A percentile compares a stretch with the other conserved stretches of the same genome.
Evolutionary conservation across 2,329 filamentous ascomycete species (phyloP).

Genomic region (Xylariales sp.): DNA sequence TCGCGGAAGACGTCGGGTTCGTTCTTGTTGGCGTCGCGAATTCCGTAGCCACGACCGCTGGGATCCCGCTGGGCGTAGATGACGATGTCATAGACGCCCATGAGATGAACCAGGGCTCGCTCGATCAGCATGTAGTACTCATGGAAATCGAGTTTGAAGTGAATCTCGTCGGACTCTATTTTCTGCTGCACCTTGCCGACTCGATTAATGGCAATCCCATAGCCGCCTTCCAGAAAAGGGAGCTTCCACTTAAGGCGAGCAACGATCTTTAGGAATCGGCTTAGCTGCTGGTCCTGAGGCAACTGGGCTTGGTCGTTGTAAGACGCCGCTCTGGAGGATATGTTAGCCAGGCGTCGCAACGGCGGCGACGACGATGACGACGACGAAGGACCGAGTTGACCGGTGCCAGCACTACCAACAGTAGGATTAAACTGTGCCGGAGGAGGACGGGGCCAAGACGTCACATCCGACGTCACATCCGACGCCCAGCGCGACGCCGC

Average conservation of each 20-base stretch:
- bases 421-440: conserved; percentile 3
- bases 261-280: conserved; percentile 70
- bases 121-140: conserved; percentile 81
- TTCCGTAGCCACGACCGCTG: conserved; percentile 22
- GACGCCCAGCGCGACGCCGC: conserved; percentile 44
- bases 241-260: conserved; percentile 73
- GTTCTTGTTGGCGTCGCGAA: conserved; percentile 16
- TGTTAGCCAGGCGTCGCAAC: conserved; percentile 12
- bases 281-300: conserved; percentile 56
- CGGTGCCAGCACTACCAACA: not conserved
- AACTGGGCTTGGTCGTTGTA: conserved; percentile 29
- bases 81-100: conserved; percentile 71
- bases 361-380: not conserved
- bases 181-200: conserved; percentile 51
- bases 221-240: conserved; percentile 67
- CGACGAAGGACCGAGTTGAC: not conserved
- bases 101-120: conserved; percentile 73
- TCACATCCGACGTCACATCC: conserved; percentile 25
- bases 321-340: conserved; percentile 18
- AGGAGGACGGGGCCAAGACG: conserved; percentile 34
- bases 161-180: conserved; percentile 61
- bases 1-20: conserved; percentile 11
- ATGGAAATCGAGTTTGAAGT: conserved; percentile 83
- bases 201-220: conserved; percentile 61
- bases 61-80: conserved; percentile 51